Evolutionary conservation across 1,284 basidiomycete genomes (phyloP), one percentile per base, ranked within the genome.

Genomic region (Malassezia arunalokei): DNA sequence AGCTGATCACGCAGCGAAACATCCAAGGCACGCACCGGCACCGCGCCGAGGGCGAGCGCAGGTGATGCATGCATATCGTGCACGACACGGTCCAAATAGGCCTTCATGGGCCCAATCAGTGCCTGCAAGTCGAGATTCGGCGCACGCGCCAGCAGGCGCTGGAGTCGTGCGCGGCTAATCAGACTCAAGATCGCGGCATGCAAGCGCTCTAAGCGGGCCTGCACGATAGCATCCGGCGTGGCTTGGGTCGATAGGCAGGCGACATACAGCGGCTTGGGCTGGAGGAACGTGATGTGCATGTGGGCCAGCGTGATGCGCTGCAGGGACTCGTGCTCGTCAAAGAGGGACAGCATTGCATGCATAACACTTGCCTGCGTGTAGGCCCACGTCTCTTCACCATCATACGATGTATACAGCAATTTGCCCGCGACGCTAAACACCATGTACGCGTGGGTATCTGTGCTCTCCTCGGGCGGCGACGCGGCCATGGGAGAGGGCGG

Each of bases 161-260:
- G 79, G 5, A 99, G 78, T 72, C 95, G 90, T 7, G 83, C 78
- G 1, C 81, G 84, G 0, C 89, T 86, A 31, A 96, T 82, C 27
- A 95, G 82, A 59, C 86, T 90, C 43, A 95, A 75, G 45, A 96
- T 86, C 74, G 94, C 90, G 3, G 92, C 77, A 71, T 98, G 85
- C 8, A 98, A 78, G 74, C 92, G 91, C 72, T 96, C 91, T 59
- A 98, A 80, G 76, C 96, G 92, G 42, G 83, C 81, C 43, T 90
- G 82, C 59, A 86, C 83, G 62, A 91, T 83, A 60, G 84, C 85
- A 73, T 92, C 88, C 0, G 91, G 89, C 74, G 94, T 90, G 28
- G 86, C 85, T 86, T 87, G 92, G 20, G 83, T 82, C 28, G 87
- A 89, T 3, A 84, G 83, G 62, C 85, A 90, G 17, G 85, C 87